phyloP scores from a whole-genome alignment of 306 rosid genomes.

The Crataegus laevigata region DNA sequence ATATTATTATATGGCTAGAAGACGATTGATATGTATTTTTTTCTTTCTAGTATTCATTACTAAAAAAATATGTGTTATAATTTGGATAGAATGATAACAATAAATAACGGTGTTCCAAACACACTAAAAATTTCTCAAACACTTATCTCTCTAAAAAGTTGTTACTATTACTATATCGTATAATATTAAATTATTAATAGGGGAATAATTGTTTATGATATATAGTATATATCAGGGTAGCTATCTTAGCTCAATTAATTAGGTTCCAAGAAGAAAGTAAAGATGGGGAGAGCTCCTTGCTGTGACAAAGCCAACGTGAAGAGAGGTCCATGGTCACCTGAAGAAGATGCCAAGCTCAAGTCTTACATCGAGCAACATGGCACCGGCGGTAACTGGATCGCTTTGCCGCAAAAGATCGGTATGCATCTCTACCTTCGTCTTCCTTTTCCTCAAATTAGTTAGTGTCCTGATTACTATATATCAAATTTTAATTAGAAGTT shows the following conservation, averaged over 20 bases:
- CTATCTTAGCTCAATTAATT: not conserved
- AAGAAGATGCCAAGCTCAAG: slow-evolving; percentile 83
- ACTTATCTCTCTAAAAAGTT: not conserved
- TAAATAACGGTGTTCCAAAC: too few relatives aligned
- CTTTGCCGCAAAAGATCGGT: slow-evolving; percentile 86
- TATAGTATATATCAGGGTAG: not conserved
- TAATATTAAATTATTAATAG: not conserved
- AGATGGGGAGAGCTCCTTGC: slow-evolving; percentile 95
- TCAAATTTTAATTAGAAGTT: not conserved
- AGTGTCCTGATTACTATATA: not conserved
- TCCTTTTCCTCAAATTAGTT: not conserved
- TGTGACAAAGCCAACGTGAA: slow-evolving; percentile 96
- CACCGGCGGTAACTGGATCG: slow-evolving; percentile 93
- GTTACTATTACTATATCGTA: not conserved
- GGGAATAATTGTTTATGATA: not conserved
- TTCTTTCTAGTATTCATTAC: too few relatives aligned
- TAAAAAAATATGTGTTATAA: too few relatives aligned
- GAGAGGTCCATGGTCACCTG: slow-evolving; percentile 94
- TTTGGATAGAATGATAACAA: too few relatives aligned
- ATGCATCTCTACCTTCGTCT: not conserved
- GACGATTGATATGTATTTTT: not conserved
- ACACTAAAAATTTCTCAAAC: not conserved
- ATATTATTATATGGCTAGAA: too few relatives aligned
- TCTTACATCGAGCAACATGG: slow-evolving; percentile 73
- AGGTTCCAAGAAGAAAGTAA: slow-evolving; percentile 9